These are phyloP conservation scores for Acer yangbiense DNA, from an alignment of 345 rosid genomes.

Conservation along the genomic window DNA sequence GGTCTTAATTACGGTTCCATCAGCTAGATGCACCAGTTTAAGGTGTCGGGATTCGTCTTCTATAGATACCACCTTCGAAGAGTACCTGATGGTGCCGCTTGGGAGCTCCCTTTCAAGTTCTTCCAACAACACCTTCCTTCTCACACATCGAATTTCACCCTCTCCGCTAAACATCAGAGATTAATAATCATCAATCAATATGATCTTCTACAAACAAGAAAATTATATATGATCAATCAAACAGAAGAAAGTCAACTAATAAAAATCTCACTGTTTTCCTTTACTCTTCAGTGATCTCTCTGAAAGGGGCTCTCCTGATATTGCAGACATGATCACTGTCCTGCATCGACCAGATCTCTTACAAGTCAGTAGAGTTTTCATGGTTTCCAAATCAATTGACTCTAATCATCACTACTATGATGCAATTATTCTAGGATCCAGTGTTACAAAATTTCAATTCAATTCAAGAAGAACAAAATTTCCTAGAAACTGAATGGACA, in stretches of 20 bases:
- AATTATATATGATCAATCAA: too few species aligned
- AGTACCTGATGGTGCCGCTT: constrained; percentile 57
- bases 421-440: too few species aligned
- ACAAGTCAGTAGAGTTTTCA: not conserved
- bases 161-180: constrained; percentile 32
- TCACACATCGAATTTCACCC: constrained; percentile 52
- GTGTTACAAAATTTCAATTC: too few species aligned
- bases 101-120: constrained; percentile 59
- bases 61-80: constrained; percentile 63
- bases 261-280: not conserved
- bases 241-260: not conserved
- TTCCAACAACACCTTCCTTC: constrained; percentile 58
- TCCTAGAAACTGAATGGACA: too few species aligned
- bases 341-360: constrained; percentile 25
- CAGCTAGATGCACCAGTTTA: constrained; percentile 56
- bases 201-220: not conserved
- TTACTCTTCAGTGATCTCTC: constrained; percentile 7
- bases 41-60: constrained; percentile 56
- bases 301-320: constrained; percentile 24
- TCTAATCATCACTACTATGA: not conserved
- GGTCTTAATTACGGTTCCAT: constrained; percentile 49
- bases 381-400: not conserved
- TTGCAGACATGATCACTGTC: constrained; percentile 26
- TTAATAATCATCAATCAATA: not conserved
- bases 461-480: too few species aligned